Conservation (phyloP, 1,284 basidiomycete genomes). For the Ganoderma leucocontextum region DNA sequence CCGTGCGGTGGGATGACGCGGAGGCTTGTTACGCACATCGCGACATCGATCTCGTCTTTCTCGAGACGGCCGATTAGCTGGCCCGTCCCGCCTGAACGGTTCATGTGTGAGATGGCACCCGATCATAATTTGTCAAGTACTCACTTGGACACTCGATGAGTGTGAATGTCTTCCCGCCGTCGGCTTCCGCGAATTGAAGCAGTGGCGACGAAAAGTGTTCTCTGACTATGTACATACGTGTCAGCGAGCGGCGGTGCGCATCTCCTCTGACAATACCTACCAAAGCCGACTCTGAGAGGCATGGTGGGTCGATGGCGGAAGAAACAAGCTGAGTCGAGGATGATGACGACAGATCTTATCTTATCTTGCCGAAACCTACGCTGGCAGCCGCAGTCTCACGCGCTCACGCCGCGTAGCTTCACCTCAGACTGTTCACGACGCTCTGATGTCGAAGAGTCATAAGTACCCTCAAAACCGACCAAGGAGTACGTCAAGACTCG, state of each 20-base stretch:
- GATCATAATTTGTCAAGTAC: conserved; percentile 35
- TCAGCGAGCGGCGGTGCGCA: neutral
- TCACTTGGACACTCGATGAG: conserved; percentile 91
- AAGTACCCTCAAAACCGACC: neutral
- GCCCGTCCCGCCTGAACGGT: conserved; percentile 94
- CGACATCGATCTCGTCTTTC: conserved; percentile 89
- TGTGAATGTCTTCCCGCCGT: conserved; percentile 76
- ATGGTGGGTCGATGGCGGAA: conserved; percentile 21
- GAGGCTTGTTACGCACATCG: conserved; percentile 63
- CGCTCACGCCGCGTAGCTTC: neutral
- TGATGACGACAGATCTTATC: conserved; percentile 24
- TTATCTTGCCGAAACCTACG: conserved; percentile 17
- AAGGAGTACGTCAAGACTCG: neutral
- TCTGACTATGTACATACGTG: conserved; percentile 58
- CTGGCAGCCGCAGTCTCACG: conserved; percentile 3
- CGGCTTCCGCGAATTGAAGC: conserved; percentile 75
- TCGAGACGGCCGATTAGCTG: conserved; percentile 87
- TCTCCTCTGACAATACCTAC: conserved; percentile 25
- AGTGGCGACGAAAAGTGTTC: conserved; percentile 94
- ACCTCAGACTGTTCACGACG: too few relatives aligned
- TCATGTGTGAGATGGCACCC: too few relatives aligned
- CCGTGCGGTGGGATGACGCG: neutral
- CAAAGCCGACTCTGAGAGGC: conserved; percentile 44
- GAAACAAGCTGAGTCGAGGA: neutral
- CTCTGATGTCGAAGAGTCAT: too few relatives aligned